Conservation (phyloP, 2,329 filamentous ascomycete genomes). For the Diaporthe destruens region DNA sequence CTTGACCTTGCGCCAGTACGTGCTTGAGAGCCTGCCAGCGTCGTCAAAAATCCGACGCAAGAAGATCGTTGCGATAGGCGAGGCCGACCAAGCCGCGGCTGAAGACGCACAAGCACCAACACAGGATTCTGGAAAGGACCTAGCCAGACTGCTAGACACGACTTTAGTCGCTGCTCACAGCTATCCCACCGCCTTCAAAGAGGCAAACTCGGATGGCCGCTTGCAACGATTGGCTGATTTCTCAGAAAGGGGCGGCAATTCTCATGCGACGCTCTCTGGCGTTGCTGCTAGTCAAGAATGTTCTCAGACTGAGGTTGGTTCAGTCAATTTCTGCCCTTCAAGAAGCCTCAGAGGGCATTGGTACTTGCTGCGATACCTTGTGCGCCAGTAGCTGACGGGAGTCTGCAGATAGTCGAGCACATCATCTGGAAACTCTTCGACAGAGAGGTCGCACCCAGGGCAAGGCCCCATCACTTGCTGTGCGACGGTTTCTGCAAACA, state of each 20-base stretch:
- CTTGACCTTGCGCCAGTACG: conserved; percentile 76
- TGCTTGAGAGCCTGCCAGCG: conserved; percentile 74
- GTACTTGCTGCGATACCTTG: not conserved
- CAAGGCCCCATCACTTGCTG: conserved; percentile 79
- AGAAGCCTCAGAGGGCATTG: not conserved
- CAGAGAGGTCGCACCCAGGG: conserved; percentile 58
- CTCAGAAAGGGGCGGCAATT: conserved; percentile 73
- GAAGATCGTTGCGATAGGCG: conserved; percentile 65
- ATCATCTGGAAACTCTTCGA: conserved; percentile 83
- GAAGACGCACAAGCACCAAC: not conserved
- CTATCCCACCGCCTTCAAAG: conserved; percentile 47
- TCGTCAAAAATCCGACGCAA: conserved; percentile 73
- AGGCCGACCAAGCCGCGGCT: conserved; percentile 26
- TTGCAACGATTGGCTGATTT: conserved; percentile 71
- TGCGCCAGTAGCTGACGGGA: conserved; percentile 26
- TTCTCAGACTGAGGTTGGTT: conserved; percentile 74
- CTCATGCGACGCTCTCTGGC: conserved; percentile 65
- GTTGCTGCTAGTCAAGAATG: conserved; percentile 59
- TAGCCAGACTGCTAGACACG: conserved; percentile 75
- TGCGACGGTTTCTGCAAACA: conserved; percentile 83
- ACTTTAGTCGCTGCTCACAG: conserved; percentile 71
- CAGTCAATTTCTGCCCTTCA: not conserved
- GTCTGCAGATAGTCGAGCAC: conserved; percentile 78
- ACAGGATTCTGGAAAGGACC: not conserved
- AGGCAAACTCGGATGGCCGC: conserved; percentile 52